Percentiles rank a stretch among this genome's conserved stretches.
Conservation (phyloP, 345 rosid genomes). For the Euphorbia tirucalli region DNA sequence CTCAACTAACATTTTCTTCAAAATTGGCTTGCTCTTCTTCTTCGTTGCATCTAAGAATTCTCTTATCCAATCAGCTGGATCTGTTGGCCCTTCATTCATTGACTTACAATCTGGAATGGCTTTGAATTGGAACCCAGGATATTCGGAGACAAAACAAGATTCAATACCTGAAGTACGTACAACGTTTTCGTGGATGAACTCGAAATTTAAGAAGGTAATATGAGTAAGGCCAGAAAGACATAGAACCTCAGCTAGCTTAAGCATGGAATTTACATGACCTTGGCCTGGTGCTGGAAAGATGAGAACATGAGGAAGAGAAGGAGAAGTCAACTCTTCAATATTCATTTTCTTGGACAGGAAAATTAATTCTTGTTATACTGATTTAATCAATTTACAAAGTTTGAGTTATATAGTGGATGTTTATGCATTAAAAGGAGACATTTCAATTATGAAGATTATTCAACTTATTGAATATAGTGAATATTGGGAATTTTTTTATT, state of each 20-base stretch:
- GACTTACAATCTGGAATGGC: conserved; percentile 36
- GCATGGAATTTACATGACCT: conserved; percentile 63
- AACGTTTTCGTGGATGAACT: conserved; percentile 32
- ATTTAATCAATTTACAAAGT: too few species aligned
- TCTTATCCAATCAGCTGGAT: neutral
- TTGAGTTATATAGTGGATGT: too few species aligned
- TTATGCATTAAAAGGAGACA: too few species aligned
- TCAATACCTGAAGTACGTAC: conserved; percentile 21
- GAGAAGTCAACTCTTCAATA: neutral
- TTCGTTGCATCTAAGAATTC: conserved; percentile 24
- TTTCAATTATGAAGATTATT: too few species aligned
- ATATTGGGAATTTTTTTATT: too few species aligned
- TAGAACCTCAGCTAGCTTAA: conserved; percentile 68
- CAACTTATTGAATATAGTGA: too few species aligned
- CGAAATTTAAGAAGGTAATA: conserved; percentile 42
- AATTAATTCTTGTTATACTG: too few species aligned
- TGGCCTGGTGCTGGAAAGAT: conserved; percentile 61
- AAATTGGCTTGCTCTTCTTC: neutral
- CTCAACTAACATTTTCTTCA: conserved; percentile 25
- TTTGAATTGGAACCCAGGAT: conserved; percentile 33
- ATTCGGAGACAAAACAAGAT: conserved; percentile 32
- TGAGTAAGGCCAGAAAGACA: too few species aligned
- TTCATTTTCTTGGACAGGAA: neutral
- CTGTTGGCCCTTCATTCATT: conserved; percentile 23
- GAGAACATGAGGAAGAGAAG: conserved; percentile 36